Base-by-base conservation (phyloP, 108 stramenopile genomes). In the Stephanodiscus triporus region DNA sequence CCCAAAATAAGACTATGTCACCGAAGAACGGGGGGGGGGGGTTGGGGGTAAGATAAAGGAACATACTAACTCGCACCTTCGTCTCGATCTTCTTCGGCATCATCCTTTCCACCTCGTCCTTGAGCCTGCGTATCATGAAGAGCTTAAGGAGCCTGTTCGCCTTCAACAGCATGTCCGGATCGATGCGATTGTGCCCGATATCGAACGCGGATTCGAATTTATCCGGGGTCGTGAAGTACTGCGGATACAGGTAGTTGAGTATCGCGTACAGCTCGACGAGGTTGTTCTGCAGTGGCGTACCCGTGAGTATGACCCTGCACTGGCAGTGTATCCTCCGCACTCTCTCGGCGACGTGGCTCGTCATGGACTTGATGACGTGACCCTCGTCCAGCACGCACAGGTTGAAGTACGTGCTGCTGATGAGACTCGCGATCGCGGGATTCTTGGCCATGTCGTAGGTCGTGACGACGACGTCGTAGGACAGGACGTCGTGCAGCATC, bases 231-330 rank as follows among this genome's bases (percentile, higher is more conserved):
- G 82, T 76, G 77, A 89, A 89, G 40, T 77, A 72, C 13, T 77
- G 71, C 20, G 89, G 88, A 61, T 77, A 85, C 67, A 96, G 67
- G 73, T 78, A 91, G 66, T 91, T 86, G 37, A 93, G 69, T 9
- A 95, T 67, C 8, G 82, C 68, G 78, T 80, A 92, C 36, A 96
- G 66, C 61, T 96, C 92, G 10, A 86, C 77, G 27, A 91, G 42
- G 72, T 91, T 94, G 81, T 97, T 95, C 72, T 94, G 93, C 57
- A 94, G 63, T n/a, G 96, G 94, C 0, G 93, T 95, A 26, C 96
- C 96, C 5, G 96, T 97, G 20, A 90, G 45, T n/a, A 88, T 71
- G 9, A 90, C 63, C 16, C 75, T 40, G 42, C 65, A 75, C 36
- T 82, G 81, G 30, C 70, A 68, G 36, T 90, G 87, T 16, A 90